Percentiles rank a stretch among this genome's conserved stretches.
Conservation (phyloP, 306 rosid species). For the Vigna mungo region DNA sequence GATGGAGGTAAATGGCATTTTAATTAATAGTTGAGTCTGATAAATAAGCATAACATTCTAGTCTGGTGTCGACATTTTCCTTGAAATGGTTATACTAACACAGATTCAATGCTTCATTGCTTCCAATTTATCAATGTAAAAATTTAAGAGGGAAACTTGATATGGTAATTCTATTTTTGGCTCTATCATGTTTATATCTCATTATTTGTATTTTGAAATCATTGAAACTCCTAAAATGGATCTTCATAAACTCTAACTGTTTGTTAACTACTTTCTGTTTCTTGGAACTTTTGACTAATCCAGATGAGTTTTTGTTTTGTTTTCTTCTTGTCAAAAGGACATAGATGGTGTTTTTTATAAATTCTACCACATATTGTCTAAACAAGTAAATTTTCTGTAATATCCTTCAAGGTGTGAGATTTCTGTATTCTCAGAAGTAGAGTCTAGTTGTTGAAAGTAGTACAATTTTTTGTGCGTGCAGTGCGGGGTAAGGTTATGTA, state of each 20-base stretch:
- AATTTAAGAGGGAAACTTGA: constrained; percentile 15
- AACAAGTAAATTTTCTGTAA: background rate
- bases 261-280: constrained; percentile 3
- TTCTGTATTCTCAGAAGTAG: background rate
- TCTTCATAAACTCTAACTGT: background rate
- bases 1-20: background rate
- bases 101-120: constrained; percentile 14
- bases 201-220: background rate
- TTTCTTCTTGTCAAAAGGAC: background rate
- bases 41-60: constrained; percentile 4
- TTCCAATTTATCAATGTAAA: background rate
- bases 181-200: background rate
- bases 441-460: constrained; percentile 13
- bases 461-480: background rate
- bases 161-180: background rate
- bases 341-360: background rate
- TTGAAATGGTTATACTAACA: background rate
- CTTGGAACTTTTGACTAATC: constrained; percentile 26
- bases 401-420: background rate
- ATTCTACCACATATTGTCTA: background rate
- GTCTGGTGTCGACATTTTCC: background rate
- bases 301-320: constrained; percentile 23
- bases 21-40: background rate
- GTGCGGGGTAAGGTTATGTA: constrained; percentile 3
- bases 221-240: background rate